These are phyloP conservation scores for Kickxella alabastrina DNA, from an alignment of 192 early-diverging fungal genomes.

Conservation along the genomic window DNA sequence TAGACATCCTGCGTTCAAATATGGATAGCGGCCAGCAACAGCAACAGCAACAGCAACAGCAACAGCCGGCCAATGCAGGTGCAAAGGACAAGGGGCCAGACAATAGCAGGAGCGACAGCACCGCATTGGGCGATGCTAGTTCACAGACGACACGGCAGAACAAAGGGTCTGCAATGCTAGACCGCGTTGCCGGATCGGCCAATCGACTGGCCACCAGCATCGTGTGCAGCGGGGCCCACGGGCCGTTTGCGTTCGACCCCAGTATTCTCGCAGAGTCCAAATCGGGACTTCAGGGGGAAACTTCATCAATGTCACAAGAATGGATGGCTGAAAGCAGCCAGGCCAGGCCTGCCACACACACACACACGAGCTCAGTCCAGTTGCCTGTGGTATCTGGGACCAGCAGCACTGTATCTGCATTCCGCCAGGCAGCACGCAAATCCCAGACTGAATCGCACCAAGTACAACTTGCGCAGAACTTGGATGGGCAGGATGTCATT, in stretches of 20 bases:
- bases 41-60: neutral
- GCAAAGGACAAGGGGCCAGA: neutral
- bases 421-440: constrained; percentile 47
- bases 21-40: neutral
- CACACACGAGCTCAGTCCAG: constrained; percentile 54
- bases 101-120: neutral
- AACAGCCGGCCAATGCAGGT: neutral
- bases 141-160: neutral
- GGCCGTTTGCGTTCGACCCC: constrained; percentile 5
- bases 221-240: constrained; percentile 8
- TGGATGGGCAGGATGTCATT: constrained; percentile 33
- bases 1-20: too few species aligned
- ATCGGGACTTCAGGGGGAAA: constrained; percentile 10
- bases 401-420: constrained; percentile 61
- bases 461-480: constrained; percentile 62
- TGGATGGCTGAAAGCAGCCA: constrained; percentile 20
- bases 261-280: constrained; percentile 24
- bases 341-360: neutral
- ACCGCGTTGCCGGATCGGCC: constrained; percentile 31
- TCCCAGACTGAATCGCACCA: constrained; percentile 68
- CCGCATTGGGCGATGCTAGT: too few species aligned
- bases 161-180: constrained; percentile 7
- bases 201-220: constrained; percentile 22
- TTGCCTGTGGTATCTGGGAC: constrained; percentile 62
- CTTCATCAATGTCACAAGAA: constrained; percentile 10